A percentile compares a stretch with the other conserved stretches of the same genome.
Evolutionary conservation across 805 yeast genomes (phyloP).

Genomic region (Saccharomycopsis sp.): DNA sequence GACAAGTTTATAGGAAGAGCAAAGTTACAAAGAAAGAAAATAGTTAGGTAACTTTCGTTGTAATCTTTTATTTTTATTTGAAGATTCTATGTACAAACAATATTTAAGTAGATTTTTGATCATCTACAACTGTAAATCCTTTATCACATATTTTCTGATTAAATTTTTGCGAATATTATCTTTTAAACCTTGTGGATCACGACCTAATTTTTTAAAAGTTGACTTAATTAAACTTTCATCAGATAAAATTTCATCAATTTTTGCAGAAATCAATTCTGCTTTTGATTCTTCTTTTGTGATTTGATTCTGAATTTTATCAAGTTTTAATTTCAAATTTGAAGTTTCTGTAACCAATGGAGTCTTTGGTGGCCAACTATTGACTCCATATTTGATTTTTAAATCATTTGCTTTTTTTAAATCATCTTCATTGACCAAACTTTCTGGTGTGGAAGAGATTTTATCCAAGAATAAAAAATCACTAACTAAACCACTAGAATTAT

Average conservation of each 20-base stretch:
- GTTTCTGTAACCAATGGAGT: conserved; percentile 31
- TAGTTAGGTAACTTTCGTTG: background rate
- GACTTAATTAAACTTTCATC: conserved; percentile 25
- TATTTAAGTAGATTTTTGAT: background rate
- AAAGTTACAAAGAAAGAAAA: background rate
- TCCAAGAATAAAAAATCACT: conserved; percentile 25
- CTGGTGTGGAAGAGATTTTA: conserved; percentile 21
- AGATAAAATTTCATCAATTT: conserved; percentile 25
- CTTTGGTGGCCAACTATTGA: conserved; percentile 37
- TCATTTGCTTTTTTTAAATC: conserved; percentile 29
- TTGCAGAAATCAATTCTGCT: conserved; percentile 24
- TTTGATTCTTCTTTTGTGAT: conserved; percentile 29
- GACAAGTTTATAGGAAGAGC: background rate
- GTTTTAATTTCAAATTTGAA: conserved; percentile 22
- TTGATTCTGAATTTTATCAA: conserved; percentile 20
- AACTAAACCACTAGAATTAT: conserved; percentile 23
- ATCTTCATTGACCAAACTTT: conserved; percentile 24
- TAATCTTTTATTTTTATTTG: background rate
- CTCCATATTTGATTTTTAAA: conserved; percentile 36
- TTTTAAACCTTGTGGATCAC: conserved; percentile 32
- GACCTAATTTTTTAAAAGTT: conserved; percentile 28
- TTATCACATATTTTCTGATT: conserved; percentile 51
- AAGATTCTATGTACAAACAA: background rate
- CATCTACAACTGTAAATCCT: conserved; percentile 15
- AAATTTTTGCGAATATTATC: conserved; percentile 58